Conservation (phyloP, 176 grass and related monocot species). For the Oryza glaberrima region DNA sequence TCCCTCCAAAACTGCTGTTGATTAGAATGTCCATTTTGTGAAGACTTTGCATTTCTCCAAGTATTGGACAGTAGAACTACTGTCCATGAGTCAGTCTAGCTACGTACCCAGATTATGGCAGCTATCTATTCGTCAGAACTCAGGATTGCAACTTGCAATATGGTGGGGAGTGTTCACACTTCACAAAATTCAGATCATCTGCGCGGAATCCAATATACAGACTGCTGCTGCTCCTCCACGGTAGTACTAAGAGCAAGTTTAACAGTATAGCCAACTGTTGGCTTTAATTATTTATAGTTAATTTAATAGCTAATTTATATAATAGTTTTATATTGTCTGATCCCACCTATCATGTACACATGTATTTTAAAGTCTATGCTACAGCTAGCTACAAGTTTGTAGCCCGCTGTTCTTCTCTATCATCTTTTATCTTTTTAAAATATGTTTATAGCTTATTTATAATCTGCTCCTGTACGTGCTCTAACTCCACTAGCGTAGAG, state of each 20-base stretch:
- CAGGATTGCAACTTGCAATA: not conserved
- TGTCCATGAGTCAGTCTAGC: not conserved
- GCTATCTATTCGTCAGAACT: not conserved
- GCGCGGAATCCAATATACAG: not conserved
- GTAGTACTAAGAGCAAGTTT: constrained; percentile 1
- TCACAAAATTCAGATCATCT: not conserved
- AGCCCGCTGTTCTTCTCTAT: too few species aligned
- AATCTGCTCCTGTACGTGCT: too few species aligned
- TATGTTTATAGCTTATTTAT: too few species aligned
- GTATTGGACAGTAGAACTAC: not conserved
- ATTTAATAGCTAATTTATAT: too few species aligned
- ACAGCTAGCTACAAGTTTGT: too few species aligned
- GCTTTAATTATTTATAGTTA: too few species aligned
- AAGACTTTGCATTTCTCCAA: not conserved
- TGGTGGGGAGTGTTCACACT: not conserved
- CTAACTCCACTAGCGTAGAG: constrained; percentile 24
- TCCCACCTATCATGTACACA: too few species aligned
- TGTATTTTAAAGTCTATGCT: too few species aligned
- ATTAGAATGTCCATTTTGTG: not conserved
- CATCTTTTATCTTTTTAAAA: too few species aligned
- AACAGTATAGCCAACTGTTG: too few species aligned
- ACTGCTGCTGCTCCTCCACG: not conserved
- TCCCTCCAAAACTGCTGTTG: not conserved
- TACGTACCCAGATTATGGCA: not conserved
- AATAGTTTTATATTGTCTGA: too few species aligned